phyloP scores from a whole-genome alignment of 208 protist species.

The Porcisia deanei region DNA sequence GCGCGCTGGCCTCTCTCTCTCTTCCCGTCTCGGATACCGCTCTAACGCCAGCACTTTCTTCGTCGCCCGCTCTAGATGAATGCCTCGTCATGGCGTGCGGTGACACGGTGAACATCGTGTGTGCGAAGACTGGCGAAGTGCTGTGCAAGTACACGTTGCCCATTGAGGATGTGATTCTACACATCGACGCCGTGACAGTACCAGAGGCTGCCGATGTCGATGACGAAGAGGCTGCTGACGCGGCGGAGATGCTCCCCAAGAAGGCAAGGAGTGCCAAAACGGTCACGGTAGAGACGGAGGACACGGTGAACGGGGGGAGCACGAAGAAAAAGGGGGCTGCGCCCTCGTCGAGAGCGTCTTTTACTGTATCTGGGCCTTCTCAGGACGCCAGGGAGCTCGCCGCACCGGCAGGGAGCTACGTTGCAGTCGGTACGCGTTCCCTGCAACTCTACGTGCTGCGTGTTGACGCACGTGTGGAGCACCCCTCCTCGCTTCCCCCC shows the following conservation, averaged over 20 bases:
- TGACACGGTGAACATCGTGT: constrained; percentile 80
- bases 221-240: not conserved
- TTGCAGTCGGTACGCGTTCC: constrained; percentile 77
- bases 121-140: constrained; percentile 48
- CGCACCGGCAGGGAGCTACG: constrained; percentile 66
- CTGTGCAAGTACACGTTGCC: constrained; percentile 78
- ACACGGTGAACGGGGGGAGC: not conserved
- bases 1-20: constrained; percentile 68
- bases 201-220: constrained; percentile 1
- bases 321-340: not conserved
- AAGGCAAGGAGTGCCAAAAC: not conserved
- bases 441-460: constrained; percentile 83
- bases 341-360: not conserved
- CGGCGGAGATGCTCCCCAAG: not conserved
- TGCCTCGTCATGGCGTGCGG: constrained; percentile 82
- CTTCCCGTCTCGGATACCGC: constrained; percentile 26
- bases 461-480: constrained; percentile 41
- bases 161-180: constrained; percentile 84
- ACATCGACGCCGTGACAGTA: constrained; percentile 77
- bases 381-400: constrained; percentile 17
- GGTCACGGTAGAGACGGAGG: not conserved
- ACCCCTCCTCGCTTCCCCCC: not conserved
- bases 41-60: not conserved
- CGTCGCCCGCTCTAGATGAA: constrained; percentile 26
- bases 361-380: not conserved